phyloP scores from a whole-genome alignment of 306 rosid genomes.

The Pterocarpus santalinus region DNA sequence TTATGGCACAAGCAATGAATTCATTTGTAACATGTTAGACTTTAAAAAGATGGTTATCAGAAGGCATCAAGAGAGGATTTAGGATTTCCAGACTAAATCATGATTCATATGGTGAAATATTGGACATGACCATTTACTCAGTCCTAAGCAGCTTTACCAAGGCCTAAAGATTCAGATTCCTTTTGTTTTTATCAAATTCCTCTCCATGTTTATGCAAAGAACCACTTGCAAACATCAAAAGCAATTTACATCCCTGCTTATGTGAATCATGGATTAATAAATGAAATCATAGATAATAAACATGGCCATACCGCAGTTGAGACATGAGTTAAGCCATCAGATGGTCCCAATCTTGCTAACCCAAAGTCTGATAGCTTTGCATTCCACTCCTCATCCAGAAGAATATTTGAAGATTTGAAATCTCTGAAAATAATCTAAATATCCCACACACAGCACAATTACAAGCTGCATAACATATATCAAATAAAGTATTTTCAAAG shows the following conservation, averaged over 20 bases:
- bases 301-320: constrained; percentile 89
- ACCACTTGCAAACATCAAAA: background rate
- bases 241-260: constrained; percentile 10
- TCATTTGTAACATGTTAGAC: constrained; percentile 14
- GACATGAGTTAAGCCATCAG: constrained; percentile 95
- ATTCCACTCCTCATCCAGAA: constrained; percentile 93
- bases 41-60: background rate
- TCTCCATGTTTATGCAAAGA: constrained; percentile 23
- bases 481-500: background rate
- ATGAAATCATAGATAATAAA: constrained; percentile 33
- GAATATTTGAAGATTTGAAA: constrained; percentile 95
- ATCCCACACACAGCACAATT: constrained; percentile 33
- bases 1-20: constrained; percentile 29
- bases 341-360: constrained; percentile 93
- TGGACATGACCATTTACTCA: constrained; percentile 18
- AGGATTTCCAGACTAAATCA: constrained; percentile 26
- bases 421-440: constrained; percentile 94
- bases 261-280: constrained; percentile 34
- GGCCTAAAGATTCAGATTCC: constrained; percentile 11
- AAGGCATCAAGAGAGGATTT: background rate
- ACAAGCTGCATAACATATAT: constrained; percentile 38
- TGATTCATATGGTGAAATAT: constrained; percentile 22
- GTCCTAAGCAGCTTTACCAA: background rate
- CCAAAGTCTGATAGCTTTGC: constrained; percentile 98
- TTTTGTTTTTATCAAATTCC: background rate